Evolutionary conservation across 805 yeast species (phyloP), one percentile per base, ranked within the genome.

Genomic region (Scheffersomyces ergatensis): DNA sequence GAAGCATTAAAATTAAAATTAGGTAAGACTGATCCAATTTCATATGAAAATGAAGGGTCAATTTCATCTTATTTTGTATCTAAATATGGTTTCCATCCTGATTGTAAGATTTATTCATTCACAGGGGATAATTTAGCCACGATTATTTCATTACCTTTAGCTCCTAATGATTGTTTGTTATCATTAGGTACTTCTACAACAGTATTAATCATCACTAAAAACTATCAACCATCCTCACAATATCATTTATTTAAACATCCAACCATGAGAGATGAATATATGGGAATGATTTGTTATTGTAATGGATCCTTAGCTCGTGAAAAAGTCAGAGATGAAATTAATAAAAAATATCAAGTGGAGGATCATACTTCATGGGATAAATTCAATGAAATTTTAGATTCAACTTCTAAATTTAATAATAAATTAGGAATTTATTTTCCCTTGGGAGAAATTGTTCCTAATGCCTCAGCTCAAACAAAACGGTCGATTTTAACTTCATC

Each of bases 251-350:
- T 89, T 66, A 79, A 79, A 47, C 97, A 90, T 57, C 97, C 97
- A 7, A 84, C 95, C 0, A 76, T 85, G 46, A 76, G 78, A 0
- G 73, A 72, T 27, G 80, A 83, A 27, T 89, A 80, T 58, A 90
- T 89, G 97, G 96, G 95, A 17, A 89, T 89, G 97, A 78, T 90
- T 40, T 89, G 97, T 59, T 89, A 89, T 60, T 85, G 95, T 55
- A 89, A 89, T 58, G 97, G 97, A 0, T 77, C 96, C 0, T 65
- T 89, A 36, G 96, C 97, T 0, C 71, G 97, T 48, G 96, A 89
- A 53, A 72, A 74, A 42, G 71, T 89, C 9, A 72, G 93, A 37
- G 83, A 89, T 59, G 68, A 65, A 18, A 45, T 88, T 23, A 85
- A 84, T 53, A 60, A 62, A 30, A 67, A 74, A 49, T 63, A 67